phyloP scores from a whole-genome alignment of 148 eudicot species.

The Rhododendron molle region DNA sequence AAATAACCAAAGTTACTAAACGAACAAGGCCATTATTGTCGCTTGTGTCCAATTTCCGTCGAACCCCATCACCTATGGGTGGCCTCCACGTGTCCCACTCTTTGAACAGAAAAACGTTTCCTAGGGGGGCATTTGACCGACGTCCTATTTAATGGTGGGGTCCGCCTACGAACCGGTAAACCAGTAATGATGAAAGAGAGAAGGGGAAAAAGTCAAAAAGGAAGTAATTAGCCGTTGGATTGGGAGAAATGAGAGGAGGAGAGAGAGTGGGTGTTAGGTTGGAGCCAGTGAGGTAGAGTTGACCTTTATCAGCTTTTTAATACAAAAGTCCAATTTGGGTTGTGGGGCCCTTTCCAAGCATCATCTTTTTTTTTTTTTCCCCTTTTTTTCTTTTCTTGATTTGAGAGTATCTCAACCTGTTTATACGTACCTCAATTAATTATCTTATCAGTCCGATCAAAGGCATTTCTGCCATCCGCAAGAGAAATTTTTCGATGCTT shows the following conservation, averaged over 20 bases:
- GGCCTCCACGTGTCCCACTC: constrained; percentile 15
- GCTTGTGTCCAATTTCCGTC: constrained; percentile 21
- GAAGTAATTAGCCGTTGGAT: constrained; percentile 37
- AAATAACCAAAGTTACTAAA: too few relatives aligned
- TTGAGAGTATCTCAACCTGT: too few relatives aligned
- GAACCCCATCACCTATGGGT: constrained; percentile 16
- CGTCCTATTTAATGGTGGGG: constrained; percentile 11
- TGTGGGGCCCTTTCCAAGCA: not conserved
- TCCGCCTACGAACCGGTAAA: constrained; percentile 15
- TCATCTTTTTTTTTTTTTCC: too few relatives aligned
- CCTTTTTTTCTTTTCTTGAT: too few relatives aligned
- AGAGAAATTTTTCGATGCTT: too few relatives aligned
- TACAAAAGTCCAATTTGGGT: constrained; percentile 3
- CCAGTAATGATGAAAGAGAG: constrained; percentile 15
- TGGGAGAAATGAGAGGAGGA: not conserved
- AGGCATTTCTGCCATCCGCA: too few relatives aligned
- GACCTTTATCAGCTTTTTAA: constrained; percentile 24
- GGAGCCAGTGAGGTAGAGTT: constrained; percentile 36
- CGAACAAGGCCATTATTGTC: too few relatives aligned
- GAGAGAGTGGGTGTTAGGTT: constrained; percentile 20
- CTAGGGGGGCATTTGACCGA: constrained; percentile 26
- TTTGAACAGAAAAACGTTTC: not conserved
- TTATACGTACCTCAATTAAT: too few relatives aligned
- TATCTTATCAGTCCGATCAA: too few relatives aligned
- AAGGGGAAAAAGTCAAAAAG: constrained; percentile 37